Base-by-base conservation (phyloP, 257 asterid species). In the Solanum virginianum region DNA sequence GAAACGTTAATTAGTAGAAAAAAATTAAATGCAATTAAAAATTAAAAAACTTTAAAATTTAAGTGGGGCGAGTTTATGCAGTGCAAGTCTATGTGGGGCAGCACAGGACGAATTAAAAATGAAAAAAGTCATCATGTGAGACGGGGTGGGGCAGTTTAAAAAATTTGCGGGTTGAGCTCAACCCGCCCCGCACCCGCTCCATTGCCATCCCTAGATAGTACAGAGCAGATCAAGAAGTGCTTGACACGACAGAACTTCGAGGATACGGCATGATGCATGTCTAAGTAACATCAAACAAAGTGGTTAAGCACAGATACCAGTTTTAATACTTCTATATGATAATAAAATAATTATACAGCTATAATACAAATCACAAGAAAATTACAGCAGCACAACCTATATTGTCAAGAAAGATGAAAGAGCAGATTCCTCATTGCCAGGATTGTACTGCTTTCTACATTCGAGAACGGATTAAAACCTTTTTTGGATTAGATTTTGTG, bases 401-500 rank as follows among this genome's bases (percentile, higher is more conserved):
- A 74, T 68, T 74, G 81, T 45, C 55, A 45, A 70, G 80, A 22
- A 70, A 70, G 80, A 70, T 66, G 45, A 26, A 43, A 29, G 16
- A 22, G 55, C 69, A 36, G 63, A 60, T 16, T 16, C 14, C 29
- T 43, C 54, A 79, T 29, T 45, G 47, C n/a, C 83, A 62, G 16
- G 24, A 5, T 11, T 84, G 14, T 49, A 4, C 66, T 56, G 74
- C 16, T n/a, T 60, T 85, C 85, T 87, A 92, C 66, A 93, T 91
- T 57, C 97, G 91, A 6, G 97, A 93, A 39, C 95, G 97, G 41
- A 93, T 93, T 84, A 92, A 92, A 86, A 90, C 83, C 88, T 90
- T 92, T 87, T 86, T 88, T 75, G 32, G 85, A 62, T 81, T 75
- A 39, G 87, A 69, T 32, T 71, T 68, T 66, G 86, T 85, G 80